These are phyloP conservation scores for Neospora caninum DNA, from an alignment of 169 alveolate species.

Conservation along the genomic window DNA sequence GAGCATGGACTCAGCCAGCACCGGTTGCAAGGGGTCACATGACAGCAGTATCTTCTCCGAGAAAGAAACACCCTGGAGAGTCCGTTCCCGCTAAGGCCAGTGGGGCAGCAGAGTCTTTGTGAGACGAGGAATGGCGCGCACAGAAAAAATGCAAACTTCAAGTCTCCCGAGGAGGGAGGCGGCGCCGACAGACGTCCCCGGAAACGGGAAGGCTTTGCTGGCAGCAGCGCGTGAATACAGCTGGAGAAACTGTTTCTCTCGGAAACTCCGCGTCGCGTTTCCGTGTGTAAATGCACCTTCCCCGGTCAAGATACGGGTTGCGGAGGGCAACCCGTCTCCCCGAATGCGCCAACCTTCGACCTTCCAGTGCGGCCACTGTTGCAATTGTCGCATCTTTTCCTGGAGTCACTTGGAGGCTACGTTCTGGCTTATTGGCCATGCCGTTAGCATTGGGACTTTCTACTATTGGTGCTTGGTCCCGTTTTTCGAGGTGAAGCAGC, in stretches of 20 bases:
- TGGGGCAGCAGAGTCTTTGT: not conserved
- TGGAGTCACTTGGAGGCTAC: slow-evolving; percentile 28
- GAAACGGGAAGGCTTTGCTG: not conserved
- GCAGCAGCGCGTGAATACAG: not conserved
- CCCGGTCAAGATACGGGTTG: not conserved
- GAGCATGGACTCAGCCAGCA: too few species aligned
- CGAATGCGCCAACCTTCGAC: not conserved
- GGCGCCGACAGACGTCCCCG: not conserved
- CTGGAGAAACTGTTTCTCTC: slow-evolving; percentile 31
- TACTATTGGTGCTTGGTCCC: slow-evolving; percentile 20
- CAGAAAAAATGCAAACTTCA: not conserved
- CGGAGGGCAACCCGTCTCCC: not conserved
- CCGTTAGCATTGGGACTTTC: not conserved
- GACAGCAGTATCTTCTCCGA: too few species aligned
- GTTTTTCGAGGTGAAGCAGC: slow-evolving; percentile 1
- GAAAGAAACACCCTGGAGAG: too few species aligned
- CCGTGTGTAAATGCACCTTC: slow-evolving; percentile 4
- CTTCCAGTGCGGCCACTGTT: not conserved
- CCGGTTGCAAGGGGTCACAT: too few species aligned
- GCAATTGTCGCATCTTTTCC: slow-evolving; percentile 11
- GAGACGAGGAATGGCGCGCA: not conserved
- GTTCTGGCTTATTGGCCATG: not conserved
- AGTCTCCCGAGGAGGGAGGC: not conserved
- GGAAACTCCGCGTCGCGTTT: not conserved
- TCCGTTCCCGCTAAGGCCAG: too few species aligned